Percentiles rank a stretch among this genome's conserved stretches.
phyloP scores from a whole-genome alignment of 2,329 filamentous ascomycete species.

The Penicillium psychrosexuale region DNA sequence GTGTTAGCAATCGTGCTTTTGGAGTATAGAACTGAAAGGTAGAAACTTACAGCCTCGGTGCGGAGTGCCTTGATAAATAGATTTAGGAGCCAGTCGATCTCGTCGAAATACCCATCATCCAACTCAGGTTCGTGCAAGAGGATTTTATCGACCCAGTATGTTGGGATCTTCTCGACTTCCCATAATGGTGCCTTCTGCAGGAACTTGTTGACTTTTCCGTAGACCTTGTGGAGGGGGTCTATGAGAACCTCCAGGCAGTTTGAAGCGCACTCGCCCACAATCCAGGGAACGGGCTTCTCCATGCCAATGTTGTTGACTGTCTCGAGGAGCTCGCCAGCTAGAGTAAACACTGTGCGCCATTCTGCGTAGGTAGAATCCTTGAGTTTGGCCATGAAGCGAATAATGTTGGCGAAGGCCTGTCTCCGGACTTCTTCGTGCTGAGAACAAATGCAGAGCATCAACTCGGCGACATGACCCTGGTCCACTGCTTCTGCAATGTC shows the following conservation, averaged over 20 bases:
- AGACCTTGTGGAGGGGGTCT: conserved; percentile 77
- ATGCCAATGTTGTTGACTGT: conserved; percentile 60
- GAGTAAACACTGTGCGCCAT: conserved; percentile 72
- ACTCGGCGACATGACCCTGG: conserved; percentile 66
- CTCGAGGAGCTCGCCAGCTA: conserved; percentile 76
- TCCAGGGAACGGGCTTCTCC: conserved; percentile 62
- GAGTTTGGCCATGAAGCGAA: conserved; percentile 49
- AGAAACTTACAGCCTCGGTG: conserved; percentile 51
- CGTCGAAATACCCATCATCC: conserved; percentile 69
- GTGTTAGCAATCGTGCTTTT: conserved; percentile 9
- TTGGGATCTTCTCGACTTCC: conserved; percentile 57
- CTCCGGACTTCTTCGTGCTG: conserved; percentile 70
- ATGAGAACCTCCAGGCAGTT: conserved; percentile 67
- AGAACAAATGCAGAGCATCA: conserved; percentile 75
- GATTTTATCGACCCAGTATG: conserved; percentile 65
- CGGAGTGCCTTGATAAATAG: conserved; percentile 65
- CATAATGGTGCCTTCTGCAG: conserved; percentile 75
- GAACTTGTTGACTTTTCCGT: conserved; percentile 81
- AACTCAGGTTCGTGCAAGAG: conserved; percentile 70
- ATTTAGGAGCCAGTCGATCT: conserved; percentile 70
- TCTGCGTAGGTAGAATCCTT: conserved; percentile 69
- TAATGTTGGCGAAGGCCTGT: conserved; percentile 57
- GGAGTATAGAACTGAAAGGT: background rate
- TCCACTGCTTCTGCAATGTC: conserved; percentile 75
- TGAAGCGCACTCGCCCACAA: conserved; percentile 72